Evolutionary conservation across 352 stramenopile genomes (phyloP).

Genomic region (Phytophthora ramorum): DNA sequence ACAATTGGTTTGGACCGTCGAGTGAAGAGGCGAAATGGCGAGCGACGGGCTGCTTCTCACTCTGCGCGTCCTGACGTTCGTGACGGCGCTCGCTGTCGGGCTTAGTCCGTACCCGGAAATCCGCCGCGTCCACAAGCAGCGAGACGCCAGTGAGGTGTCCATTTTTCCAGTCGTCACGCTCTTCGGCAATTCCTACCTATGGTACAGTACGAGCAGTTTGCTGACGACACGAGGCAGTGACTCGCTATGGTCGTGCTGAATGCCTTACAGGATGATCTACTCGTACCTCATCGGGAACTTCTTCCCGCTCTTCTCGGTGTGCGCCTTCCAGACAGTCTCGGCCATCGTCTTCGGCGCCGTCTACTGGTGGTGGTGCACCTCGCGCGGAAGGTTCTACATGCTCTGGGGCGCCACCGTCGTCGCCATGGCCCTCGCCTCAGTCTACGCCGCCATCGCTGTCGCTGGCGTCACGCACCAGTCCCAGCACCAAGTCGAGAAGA

Average conservation of each 20-base stretch:
- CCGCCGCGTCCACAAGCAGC: conserved; percentile 27
- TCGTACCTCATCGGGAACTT: conserved; percentile 35
- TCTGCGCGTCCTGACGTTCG: conserved; percentile 29
- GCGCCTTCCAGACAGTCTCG: conserved; percentile 21
- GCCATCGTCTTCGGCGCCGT: conserved; percentile 24
- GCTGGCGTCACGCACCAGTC: conserved; percentile 31
- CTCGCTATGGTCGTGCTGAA: neutral
- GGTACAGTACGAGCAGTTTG: conserved; percentile 4
- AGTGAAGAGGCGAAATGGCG: conserved; percentile 1
- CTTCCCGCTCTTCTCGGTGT: conserved; percentile 36
- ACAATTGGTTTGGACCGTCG: conserved; percentile 17
- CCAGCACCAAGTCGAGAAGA: conserved; percentile 28
- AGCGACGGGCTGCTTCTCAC: conserved; percentile 13
- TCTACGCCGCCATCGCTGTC: conserved; percentile 31
- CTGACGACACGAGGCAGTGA: neutral
- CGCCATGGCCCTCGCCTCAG: conserved; percentile 19
- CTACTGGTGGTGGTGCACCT: conserved; percentile 27
- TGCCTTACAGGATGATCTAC: conserved; percentile 34
- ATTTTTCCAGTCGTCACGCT: conserved; percentile 37
- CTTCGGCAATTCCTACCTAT: conserved; percentile 33
- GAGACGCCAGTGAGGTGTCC: conserved; percentile 17
- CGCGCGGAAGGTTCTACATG: conserved; percentile 22
- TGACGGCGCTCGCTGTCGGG: conserved; percentile 27
- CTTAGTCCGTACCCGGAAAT: conserved; percentile 32
- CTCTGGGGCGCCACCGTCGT: conserved; percentile 14